Conservation (phyloP, 208 protist genomes). For the Leptomonas pyrrhocoris region DNA sequence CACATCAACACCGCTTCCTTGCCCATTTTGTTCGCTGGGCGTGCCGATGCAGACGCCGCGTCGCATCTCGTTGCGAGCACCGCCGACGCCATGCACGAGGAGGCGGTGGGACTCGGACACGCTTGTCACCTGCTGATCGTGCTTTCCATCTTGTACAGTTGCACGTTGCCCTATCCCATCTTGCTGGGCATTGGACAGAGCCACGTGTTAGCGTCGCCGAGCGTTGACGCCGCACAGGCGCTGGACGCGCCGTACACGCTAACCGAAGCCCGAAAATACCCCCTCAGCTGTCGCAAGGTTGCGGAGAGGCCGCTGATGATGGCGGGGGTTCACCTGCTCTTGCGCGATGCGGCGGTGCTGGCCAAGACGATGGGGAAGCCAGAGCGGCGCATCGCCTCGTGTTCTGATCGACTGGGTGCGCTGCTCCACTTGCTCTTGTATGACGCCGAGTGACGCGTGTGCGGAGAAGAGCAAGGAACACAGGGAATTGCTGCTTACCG, state of each 20-base stretch:
- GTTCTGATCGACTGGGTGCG: conserved; percentile 44
- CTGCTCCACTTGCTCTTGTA: conserved; percentile 45
- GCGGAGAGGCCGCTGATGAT: conserved; percentile 56
- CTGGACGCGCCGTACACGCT: conserved; percentile 24
- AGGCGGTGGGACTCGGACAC: conserved; percentile 57
- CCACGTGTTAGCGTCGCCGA: conserved; percentile 32
- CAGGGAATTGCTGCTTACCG: not conserved
- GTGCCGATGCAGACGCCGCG: conserved; percentile 21
- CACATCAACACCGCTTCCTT: conserved; percentile 31
- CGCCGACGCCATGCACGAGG: conserved; percentile 48
- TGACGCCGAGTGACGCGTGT: conserved; percentile 22
- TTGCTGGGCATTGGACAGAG: conserved; percentile 55
- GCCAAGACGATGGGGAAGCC: conserved; percentile 51
- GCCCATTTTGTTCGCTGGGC: conserved; percentile 22
- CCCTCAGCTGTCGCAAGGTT: conserved; percentile 36
- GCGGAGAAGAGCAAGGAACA: not conserved
- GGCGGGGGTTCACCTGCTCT: conserved; percentile 51
- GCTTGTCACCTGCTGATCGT: conserved; percentile 58
- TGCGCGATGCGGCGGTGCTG: conserved; percentile 38
- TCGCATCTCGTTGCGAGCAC: conserved; percentile 36
- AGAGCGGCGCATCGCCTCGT: conserved; percentile 32
- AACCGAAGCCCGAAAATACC: conserved; percentile 42
- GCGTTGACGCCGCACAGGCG: conserved; percentile 26
- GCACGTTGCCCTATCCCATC: conserved; percentile 59
- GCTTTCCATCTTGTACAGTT: conserved; percentile 59